phyloP scores from a whole-genome alignment of 805 yeast genomes.

The Wickerhamomyces canadensis region DNA sequence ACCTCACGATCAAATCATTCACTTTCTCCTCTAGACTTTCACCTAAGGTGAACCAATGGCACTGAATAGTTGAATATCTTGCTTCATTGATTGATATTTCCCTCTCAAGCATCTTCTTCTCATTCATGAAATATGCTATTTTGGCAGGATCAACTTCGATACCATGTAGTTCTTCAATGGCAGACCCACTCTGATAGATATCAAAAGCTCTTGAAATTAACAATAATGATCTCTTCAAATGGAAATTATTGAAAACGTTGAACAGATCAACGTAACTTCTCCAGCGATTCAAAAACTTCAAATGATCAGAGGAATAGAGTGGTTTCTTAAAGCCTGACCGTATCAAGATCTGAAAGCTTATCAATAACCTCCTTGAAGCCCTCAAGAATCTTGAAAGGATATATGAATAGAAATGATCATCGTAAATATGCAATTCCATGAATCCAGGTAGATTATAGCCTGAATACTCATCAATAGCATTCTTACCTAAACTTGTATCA shows the following conservation, averaged over 20 bases:
- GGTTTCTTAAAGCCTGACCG: neutral
- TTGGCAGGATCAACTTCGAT: neutral
- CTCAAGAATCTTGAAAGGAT: conserved; percentile 1
- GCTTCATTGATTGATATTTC: conserved; percentile 5
- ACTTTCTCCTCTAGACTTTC: conserved; percentile 2
- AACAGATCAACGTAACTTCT: conserved; percentile 4
- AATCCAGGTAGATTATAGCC: conserved; percentile 1
- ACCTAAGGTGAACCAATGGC: conserved; percentile 8
- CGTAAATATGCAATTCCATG: conserved; percentile 1
- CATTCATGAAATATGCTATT: neutral
- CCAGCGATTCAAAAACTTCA: conserved; percentile 8
- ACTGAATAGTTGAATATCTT: neutral
- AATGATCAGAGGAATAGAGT: conserved; percentile 1
- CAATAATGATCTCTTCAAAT: conserved; percentile 4
- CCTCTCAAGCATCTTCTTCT: conserved; percentile 2
- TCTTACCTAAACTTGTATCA: conserved; percentile 4
- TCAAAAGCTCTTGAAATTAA: conserved; percentile 4
- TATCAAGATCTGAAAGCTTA: neutral
- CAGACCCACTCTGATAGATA: conserved; percentile 4
- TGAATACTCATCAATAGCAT: neutral
- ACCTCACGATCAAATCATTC: neutral
- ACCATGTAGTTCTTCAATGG: conserved; percentile 3
- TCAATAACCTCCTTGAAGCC: conserved; percentile 1
- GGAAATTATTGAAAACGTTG: conserved; percentile 6
- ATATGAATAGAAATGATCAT: conserved; percentile 4